Base-by-base conservation (phyloP, 257 asterid species). In the Jasminum sambac region DNA sequence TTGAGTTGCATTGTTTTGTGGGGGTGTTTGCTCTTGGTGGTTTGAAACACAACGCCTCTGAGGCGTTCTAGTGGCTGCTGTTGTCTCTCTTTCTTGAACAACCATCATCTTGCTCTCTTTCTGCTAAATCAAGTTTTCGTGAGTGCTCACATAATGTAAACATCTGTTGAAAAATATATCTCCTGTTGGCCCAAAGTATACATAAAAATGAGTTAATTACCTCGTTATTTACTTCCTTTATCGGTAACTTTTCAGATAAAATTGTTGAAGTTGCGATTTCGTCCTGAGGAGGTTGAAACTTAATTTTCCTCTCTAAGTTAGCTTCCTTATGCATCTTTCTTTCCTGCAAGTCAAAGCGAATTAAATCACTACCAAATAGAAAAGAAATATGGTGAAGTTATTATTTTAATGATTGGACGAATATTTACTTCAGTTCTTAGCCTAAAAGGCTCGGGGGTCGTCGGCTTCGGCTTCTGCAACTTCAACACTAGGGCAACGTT, bases 371-470 rank as follows among this genome's bases (percentile, higher is more conserved):
- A 30, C 13, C 38, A 65, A 25, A 37, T 4, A 39, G n/a, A 34
- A 30, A 34, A 52, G 59, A 52, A 69, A 26, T 41, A 12, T 6
- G 12, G 14, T 55, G 4, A 19, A 10, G 12, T 55, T 7, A 8
- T 34, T 55, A 55, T 10, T 55, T 21, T 4, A 57, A 4, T 55
- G 6, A 65, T 16, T 42, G 25, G 60, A 30, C 41, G 52, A 44
- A 36, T 69, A 70, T 83, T 80, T 69, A 81, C 88, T 21, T 78
- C 84, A 74, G 86, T 84, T 78, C 88, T 79, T 40, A 84, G 82
- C 76, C 82, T 78, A 80, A 84, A 84, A 69, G 88, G 88, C 61
- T 81, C 81, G 11, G 88, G 88, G 68, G 76, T 76, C 39, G 88
- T 84, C 13, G 82, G 79, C 79, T 84, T 84, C 50, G 78, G 82